phyloP scores from a whole-genome alignment of 768 basidiomycete genomes.

The Mycena crocata region DNA sequence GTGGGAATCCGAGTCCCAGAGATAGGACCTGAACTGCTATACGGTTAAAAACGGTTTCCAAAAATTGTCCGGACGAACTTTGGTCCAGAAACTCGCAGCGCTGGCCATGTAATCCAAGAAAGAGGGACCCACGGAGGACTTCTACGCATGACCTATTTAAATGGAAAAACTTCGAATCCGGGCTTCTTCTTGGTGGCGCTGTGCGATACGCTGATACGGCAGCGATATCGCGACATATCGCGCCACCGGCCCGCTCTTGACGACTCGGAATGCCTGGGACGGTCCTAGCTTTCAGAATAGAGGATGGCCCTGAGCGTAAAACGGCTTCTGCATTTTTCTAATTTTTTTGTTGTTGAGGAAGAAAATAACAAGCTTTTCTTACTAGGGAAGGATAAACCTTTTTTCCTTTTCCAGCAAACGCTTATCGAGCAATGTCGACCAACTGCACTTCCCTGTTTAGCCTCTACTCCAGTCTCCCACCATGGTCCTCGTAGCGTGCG shows the following conservation, averaged over 20 bases:
- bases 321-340: too few species aligned
- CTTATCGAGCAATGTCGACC: not conserved
- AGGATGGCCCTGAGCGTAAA: not conserved
- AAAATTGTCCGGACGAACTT: not conserved
- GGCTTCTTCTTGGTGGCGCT: conserved; percentile 2
- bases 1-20: conserved; percentile 41
- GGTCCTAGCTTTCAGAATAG: not conserved
- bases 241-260: conserved; percentile 8
- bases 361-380: too few species aligned
- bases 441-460: not conserved
- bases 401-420: too few species aligned
- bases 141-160: not conserved
- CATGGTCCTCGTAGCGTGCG: conserved; percentile 35
- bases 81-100: conserved; percentile 21
- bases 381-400: too few species aligned
- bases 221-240: conserved; percentile 7
- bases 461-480: conserved; percentile 4
- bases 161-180: conserved; percentile 5
- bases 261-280: not conserved
- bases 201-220: conserved; percentile 17
- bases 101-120: conserved; percentile 5
- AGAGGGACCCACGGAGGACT: not conserved
- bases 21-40: conserved; percentile 33
- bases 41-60: not conserved
- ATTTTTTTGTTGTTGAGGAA: too few species aligned